Base-by-base conservation (phyloP, 1,284 basidiomycete species). In the Neonothopanus nambi region DNA sequence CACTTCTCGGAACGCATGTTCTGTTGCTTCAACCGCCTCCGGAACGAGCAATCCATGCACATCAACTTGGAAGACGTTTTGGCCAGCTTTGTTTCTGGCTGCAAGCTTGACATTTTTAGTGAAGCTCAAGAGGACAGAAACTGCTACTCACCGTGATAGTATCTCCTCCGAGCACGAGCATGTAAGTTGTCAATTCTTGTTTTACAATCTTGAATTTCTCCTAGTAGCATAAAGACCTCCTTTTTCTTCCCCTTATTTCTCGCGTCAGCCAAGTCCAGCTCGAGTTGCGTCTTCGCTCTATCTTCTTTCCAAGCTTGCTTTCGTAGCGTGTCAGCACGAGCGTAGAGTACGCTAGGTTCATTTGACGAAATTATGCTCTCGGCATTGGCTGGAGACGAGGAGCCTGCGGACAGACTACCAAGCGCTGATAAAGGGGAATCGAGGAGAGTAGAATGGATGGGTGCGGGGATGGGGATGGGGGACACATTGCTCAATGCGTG, bases 1-100 rank as follows among this genome's bases (percentile, higher is more conserved):
- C 0, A 80, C 80, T 21, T 83, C 71, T 28, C 80, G 72, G 37
- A 92, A 78, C 3, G 84, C 84, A 38, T 76, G 63, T 65, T 90
- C 86, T 3, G 82, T 81, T 48, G 72, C 72, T 51, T 78, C 75
- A 28, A 88, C 70, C 7, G 88, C 87, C 65, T 95, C 92, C 24
- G 78, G 73, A 0, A 87, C 82, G 58, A 87, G 87, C 21, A 95
- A 75, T 2, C 88, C 84, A 62, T 89, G 86, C 2, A 95, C 81
- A 64, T 95, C 91, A 55, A 93, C 82, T 20, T 79, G 82, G 41
- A 66, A 45, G 63, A 65, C 56, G 46, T 57, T 67, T 55, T 56
- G 61, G 15, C 58, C 42, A 51, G n/a, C 43, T 15, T 39, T 66
- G 65, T 48, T 65, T 60, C 4, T 40, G 9, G 45, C 52, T 53